Evolutionary conservation across 2,329 filamentous ascomycete genomes (phyloP), one percentile per base, ranked within the genome.

Genomic region (Ascochyta rabiei): DNA sequence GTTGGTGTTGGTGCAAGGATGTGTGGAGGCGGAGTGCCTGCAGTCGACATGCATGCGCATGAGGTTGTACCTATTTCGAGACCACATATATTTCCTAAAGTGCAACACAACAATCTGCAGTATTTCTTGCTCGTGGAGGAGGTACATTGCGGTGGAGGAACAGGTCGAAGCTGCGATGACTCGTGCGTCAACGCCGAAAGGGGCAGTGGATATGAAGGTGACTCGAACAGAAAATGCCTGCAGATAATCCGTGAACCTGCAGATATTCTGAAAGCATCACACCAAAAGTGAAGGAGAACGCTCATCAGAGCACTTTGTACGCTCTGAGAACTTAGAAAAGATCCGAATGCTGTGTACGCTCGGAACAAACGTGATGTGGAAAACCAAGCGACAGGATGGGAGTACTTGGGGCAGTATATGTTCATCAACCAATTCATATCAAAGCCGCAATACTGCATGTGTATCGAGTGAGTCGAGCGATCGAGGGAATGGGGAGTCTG

Each of bases 21-120:
- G 12, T 39, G n/a, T 45, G 28, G 40, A 48, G 40, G 41, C 52
- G 45, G 19, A 54, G 35, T 48, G 51, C 35, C 8, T 49, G 45
- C 35, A 54, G 45, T 35, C 16, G 30, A 13, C 39, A 41, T 26
- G 39, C 34, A 45, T 35, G 6, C 16, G 13, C 6, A 24, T 28
- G 31, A 19, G 21, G 33, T 44, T 28, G 34, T 28, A 39, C 19
- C 44, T 53, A 44, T 53, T 48, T 44, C 35, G 19, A 53, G 50
- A 38, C 13, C 31, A 16, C 24, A 9, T 4, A 13, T 4, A 18
- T 9, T 9, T n/a, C 23, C 15, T n/a, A 2, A 28, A 5, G 16
- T 12, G 15, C 8, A 34, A n/a, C 21, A 26, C n/a, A 7, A 10
- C 31, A 16, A 15, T 3, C 7, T n/a, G n/a, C 31, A 34, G 31